Evolutionary conservation across 2,329 filamentous ascomycete species (phyloP), one percentile per base, ranked within the genome.

Genomic region (Tympanopsis confertula): DNA sequence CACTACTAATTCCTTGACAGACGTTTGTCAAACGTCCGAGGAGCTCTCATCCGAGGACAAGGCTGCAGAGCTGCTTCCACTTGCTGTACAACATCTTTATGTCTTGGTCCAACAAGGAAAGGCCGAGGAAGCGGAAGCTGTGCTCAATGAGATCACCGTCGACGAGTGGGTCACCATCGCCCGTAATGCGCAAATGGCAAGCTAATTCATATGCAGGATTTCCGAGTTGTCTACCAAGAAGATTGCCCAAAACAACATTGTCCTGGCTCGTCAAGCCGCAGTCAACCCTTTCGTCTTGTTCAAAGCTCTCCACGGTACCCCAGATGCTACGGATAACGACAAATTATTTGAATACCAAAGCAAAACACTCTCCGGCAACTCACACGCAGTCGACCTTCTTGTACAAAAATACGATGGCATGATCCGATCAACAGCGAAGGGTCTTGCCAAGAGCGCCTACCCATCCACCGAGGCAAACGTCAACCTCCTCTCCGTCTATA

Each of bases 21-120:
- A 74, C 47, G 57, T 80, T 13, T 80, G 76, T 50, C 66, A 68
- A 48, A 69, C 69, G 19, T 62, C 71, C 13, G 69, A 75, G 33
- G 74, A 79, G 33, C 57, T 80, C 37, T 65, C 65, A 3, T 69
- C 74, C 1, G 69, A 71, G 40, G 74, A 80, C 41, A 76, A 73
- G 53, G 56, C 60, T 37, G 66, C 68, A 3, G 76, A 81, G 50
- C 45, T 78, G 32, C 54, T 78, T 17, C 73, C 75, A 0, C 79
- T 81, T 43, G 57, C 62, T 3, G 66, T 77, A 13, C 76, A 80
- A 53, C 68, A 76, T 44, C 55, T 78, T 33, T 80, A 77, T 49
- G 69, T 79, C 3, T 53, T 78, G 20, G 60, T 66, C 24, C 62
- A 62, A 39, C 56, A 70, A 47, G 73, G 71, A 10, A 73, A 70